Evolutionary conservation across 257 asterid species (phyloP).

Genomic region (Plantago elongata): DNA sequence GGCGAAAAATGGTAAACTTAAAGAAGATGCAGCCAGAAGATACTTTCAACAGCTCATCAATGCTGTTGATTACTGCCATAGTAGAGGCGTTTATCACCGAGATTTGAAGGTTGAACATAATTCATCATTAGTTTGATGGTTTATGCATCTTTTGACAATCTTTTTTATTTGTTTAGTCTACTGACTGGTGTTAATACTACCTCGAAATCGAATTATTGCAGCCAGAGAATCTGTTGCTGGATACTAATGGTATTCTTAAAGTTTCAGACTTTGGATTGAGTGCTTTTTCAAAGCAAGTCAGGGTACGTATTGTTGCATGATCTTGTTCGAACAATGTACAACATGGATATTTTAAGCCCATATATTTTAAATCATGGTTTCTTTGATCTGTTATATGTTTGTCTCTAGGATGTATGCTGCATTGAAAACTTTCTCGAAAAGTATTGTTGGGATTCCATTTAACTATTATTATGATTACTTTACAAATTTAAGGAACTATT

Average conservation of each 20-base stretch:
- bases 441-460: too few species aligned
- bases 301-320: constrained; percentile 37
- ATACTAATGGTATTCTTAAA: constrained; percentile 56
- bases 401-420: background rate
- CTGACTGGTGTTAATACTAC: constrained; percentile 4
- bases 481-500: too few species aligned
- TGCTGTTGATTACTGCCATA: constrained; percentile 90
- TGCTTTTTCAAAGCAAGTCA: constrained; percentile 68
- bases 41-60: constrained; percentile 79
- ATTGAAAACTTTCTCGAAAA: too few species aligned
- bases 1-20: constrained; percentile 71
- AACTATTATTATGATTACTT: too few species aligned
- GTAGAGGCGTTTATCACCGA: constrained; percentile 80
- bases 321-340: constrained; percentile 10
- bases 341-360: background rate
- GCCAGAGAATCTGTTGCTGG: constrained; percentile 84
- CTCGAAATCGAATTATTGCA: constrained; percentile 28
- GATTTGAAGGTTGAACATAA: constrained; percentile 56
- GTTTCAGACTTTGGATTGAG: constrained; percentile 83
- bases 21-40: constrained; percentile 60
- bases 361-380: background rate
- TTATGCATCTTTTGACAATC: constrained; percentile 8
- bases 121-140: background rate
- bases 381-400: background rate
- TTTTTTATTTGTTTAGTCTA: constrained; percentile 5